Evolutionary conservation across 2,329 filamentous ascomycete genomes (phyloP), one percentile per base, ranked within the genome.

Genomic region (Juglanconis juglandina): DNA sequence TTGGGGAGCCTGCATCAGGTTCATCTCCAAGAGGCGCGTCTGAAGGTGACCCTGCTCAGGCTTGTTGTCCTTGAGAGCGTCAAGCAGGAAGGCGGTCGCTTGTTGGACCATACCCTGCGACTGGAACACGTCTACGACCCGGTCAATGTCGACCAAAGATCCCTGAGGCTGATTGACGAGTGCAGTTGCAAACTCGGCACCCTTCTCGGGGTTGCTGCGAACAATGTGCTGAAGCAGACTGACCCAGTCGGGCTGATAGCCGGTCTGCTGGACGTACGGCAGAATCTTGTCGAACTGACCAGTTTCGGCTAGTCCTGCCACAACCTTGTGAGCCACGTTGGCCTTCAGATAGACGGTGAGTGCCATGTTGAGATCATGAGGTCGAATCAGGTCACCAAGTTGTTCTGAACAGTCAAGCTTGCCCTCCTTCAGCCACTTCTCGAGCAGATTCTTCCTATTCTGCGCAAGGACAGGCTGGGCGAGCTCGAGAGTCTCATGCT

Each of bases 21-120:
- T 99, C 93, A 99, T 98, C 81, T 99, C 96, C 59, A 99, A 80
- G 3, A 99, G 83, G 63, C 95, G 89, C 30, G 96, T 99, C 77
- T 99, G 95, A 44, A 99, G 82, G 67, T 94, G 88, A 44, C 88
- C 94, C 72, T 99, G 93, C 75, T 99, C 95, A 0, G 92, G 92
- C 69, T 88, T 89, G 79, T 99, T 97, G 67, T 95, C 92, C 75
- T 96, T 95, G 39, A 99, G 84, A 2, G 93, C 94, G 76, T 99
- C 95, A 33, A 99, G 85, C 55, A 99, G 79, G 84, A 99, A 99
- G n/a, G 94, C 93, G 3, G 96, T 99, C 7, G 94, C 94, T 75
- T 96, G 92, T 73, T 98, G 96, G 53, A 98, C 86, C 92, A 98
- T 95, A 70, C 92, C 93, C 75, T 99, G 95, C 9, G 93, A 93